phyloP scores from a whole-genome alignment of 2,329 filamentous ascomycete species.

The Fusarium cicatricum region DNA sequence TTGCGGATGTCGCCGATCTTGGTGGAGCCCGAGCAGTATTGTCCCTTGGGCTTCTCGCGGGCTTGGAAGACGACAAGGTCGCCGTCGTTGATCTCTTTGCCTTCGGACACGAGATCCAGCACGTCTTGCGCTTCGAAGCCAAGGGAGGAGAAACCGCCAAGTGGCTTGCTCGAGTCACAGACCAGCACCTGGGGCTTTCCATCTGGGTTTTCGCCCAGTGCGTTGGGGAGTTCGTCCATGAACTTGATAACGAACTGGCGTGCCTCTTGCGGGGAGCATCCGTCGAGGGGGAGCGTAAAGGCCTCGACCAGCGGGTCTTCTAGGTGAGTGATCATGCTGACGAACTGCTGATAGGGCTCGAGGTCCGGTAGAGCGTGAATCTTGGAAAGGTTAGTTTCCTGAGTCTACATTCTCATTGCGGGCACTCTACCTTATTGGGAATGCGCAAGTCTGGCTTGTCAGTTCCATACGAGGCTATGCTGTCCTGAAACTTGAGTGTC shows the following conservation, averaged over 20 bases:
- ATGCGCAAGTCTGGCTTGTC: conserved; percentile 94
- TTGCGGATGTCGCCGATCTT: conserved; percentile 76
- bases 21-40: conserved; percentile 66
- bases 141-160: conserved; percentile 79
- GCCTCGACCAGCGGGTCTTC: conserved; percentile 76
- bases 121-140: conserved; percentile 72
- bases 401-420: rapidly evolving
- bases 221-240: conserved; percentile 69
- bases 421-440: conserved; percentile 63
- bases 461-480: conserved; percentile 82
- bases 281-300: conserved; percentile 70
- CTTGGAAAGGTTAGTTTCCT: conserved; percentile 47
- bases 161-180: conserved; percentile 75
- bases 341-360: conserved; percentile 65
- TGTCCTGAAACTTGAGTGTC: conserved; percentile 48
- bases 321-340: conserved; percentile 77
- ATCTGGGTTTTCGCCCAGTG: conserved; percentile 72
- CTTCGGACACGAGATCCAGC: conserved; percentile 40
- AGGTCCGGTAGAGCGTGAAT: conserved; percentile 71
- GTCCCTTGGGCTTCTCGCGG: conserved; percentile 69
- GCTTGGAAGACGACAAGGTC: conserved; percentile 86
- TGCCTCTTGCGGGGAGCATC: conserved; percentile 61
- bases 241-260: conserved; percentile 72
- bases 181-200: conserved; percentile 85
- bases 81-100: conserved; percentile 63